These are phyloP conservation scores for Aspergillus aculeatus DNA, from an alignment of 2,329 filamentous ascomycete species.

Conservation along the genomic window DNA sequence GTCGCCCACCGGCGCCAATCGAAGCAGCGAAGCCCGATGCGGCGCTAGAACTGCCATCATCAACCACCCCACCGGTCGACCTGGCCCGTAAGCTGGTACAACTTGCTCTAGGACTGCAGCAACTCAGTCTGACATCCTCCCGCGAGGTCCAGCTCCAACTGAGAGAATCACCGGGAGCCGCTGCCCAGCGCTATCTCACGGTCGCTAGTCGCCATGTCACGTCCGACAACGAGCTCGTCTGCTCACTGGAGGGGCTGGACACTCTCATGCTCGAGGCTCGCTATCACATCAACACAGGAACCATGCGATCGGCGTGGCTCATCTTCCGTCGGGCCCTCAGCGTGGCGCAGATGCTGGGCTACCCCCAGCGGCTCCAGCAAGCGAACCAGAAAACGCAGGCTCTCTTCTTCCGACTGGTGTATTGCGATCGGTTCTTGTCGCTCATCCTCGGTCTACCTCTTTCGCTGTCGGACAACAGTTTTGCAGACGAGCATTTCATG, in stretches of 20 bases:
- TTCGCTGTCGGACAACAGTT: not conserved
- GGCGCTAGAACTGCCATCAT: not conserved
- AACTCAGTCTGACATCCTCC: not conserved
- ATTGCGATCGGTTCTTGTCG: slow-evolving; percentile 5
- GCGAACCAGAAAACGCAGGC: not conserved
- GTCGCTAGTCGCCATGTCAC: not conserved
- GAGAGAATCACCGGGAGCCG: not conserved
- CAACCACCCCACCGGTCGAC: not conserved
- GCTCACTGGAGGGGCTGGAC: slow-evolving; percentile 1
- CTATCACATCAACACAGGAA: slow-evolving; percentile 2
- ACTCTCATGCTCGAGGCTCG: slow-evolving; percentile 4
- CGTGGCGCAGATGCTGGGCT: no score
- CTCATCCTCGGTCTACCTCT: not conserved
- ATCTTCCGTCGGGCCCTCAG: not conserved
- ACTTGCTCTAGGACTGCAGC: slow-evolving; percentile 4
- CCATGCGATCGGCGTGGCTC: not conserved
- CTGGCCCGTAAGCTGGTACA: slow-evolving; percentile 2
- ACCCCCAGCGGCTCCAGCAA: not conserved
- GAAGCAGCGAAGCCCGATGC: not conserved
- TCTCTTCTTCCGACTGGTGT: slow-evolving; percentile 4
- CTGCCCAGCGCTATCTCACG: not conserved
- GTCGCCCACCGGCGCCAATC: not conserved
- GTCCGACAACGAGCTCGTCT: slow-evolving; percentile 1
- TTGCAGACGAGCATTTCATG: not conserved
- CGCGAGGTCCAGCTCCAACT: not conserved